Conservation (phyloP, 2,329 filamentous ascomycete genomes). For the Davidsoniella neocaledoniae region DNA sequence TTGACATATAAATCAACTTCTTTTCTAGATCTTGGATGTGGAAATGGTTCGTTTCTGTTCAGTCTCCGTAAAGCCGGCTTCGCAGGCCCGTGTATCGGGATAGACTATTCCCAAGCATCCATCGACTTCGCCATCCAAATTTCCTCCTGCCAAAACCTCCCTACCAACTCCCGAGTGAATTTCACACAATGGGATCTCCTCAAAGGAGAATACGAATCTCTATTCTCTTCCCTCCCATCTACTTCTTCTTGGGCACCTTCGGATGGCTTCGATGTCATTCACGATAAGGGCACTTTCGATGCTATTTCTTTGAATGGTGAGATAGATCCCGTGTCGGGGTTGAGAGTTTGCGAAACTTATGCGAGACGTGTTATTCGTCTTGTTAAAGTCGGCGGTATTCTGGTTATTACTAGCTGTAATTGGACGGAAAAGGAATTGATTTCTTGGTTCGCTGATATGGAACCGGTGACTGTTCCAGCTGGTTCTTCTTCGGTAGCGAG, state of each 20-base stretch:
- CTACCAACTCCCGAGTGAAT: slow-evolving; percentile 18
- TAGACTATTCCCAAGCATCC: slow-evolving; percentile 71
- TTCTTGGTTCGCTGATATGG: slow-evolving; percentile 47
- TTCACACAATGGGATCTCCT: slow-evolving; percentile 50
- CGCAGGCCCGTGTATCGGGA: slow-evolving; percentile 56
- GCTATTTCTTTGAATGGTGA: slow-evolving; percentile 64
- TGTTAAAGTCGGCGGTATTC: slow-evolving; percentile 51
- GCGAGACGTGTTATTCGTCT: slow-evolving; percentile 48
- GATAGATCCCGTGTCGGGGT: slow-evolving; percentile 28
- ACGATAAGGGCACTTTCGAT: slow-evolving; percentile 99
- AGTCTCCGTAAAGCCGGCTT: slow-evolving; percentile 48
- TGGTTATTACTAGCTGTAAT: slow-evolving; percentile 90
- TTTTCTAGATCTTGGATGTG: slow-evolving; percentile 80
- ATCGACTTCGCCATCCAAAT: slow-evolving; percentile 58
- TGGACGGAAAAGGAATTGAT: slow-evolving; percentile 85
- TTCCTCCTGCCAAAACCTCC: slow-evolving; percentile 19
- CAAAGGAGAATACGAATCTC: slow-evolving; percentile 21
- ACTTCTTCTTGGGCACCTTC: slow-evolving; percentile 13
- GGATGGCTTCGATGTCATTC: slow-evolving; percentile 66
- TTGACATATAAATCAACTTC: slow-evolving; percentile 23
- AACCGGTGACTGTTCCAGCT: no score
- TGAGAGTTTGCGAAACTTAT: slow-evolving; percentile 60
- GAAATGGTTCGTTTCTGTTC: slow-evolving; percentile 85
- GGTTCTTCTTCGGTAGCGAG: slow-evolving; percentile 19
- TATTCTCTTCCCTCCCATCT: slow-evolving; percentile 16